Evolutionary conservation across 345 rosid genomes (phyloP), one percentile per base, ranked within the genome.

Genomic region (Punica granatum): DNA sequence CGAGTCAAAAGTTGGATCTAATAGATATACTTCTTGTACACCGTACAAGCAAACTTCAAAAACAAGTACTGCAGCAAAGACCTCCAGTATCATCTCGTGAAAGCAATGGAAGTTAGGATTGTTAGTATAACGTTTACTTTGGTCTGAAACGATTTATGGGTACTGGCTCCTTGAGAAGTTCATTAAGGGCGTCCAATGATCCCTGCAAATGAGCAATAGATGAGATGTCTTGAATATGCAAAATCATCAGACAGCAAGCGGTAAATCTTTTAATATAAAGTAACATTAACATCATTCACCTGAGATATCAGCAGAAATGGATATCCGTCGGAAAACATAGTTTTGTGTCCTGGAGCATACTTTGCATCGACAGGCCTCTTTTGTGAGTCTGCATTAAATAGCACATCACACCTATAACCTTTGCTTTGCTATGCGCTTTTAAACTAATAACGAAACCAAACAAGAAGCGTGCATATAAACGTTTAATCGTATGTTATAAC

Each of bases 81-180:
- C 11, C 11, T 37, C 25, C 61, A 13, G 11, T 13, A 56, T 51
- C 26, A 51, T 23, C 26, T 51, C 23, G 23, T n/a, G 58, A 13
- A 51, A 51, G 58, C 3, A 51, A 51, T n/a, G 23, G 26, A 25
- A 37, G 49, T 9, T 25, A 23, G 6, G 41, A 12, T 39, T 7
- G 7, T 63, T 21, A 21, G 44, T 28, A 63, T 12, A 36, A 35
- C 18, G 30, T 39, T 64, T 88, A 92, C 97, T 92, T 92, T 80
- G 96, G 90, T 78, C 98, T 81, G 69, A 92, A 92, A 46, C 98
- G 92, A 72, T 86, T 92, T 67, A 92, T 61, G 43, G 96, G 90
- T 70, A 92, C 76, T 41, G 97, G 97, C 77, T 85, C 93, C 78
- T 76, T 78, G 60, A 88, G 85, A 75, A 83, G 78, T 73, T 73